A percentile compares a stretch with the other conserved stretches of the same genome.
Conservation (phyloP, 1,139 yeast species). For the Hyphopichia buzzinii region DNA sequence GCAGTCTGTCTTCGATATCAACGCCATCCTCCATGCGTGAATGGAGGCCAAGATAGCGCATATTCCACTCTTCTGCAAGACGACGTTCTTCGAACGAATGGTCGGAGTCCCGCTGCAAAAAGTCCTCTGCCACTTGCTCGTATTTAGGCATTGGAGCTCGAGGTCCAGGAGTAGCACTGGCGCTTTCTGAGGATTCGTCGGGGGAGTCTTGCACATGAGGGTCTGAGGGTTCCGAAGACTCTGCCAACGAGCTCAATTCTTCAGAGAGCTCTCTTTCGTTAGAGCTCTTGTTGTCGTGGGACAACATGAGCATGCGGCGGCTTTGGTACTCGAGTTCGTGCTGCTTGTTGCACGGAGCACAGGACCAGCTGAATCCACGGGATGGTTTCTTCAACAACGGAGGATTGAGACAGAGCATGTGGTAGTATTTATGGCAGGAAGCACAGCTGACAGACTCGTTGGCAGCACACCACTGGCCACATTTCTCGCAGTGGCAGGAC, state of each 20-base stretch:
- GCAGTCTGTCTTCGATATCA: constrained; percentile 71
- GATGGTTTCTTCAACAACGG: constrained; percentile 79
- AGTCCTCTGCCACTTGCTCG: constrained; percentile 58
- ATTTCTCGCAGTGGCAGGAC: constrained; percentile 59
- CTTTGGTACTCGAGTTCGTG: constrained; percentile 28
- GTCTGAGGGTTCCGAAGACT: constrained; percentile 6
- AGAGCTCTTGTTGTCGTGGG: constrained; percentile 43
- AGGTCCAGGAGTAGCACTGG: constrained; percentile 5
- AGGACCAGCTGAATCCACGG: constrained; percentile 91
- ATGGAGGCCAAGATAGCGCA: constrained; percentile 77
- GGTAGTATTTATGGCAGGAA: constrained; percentile 69
- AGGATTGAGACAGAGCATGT: constrained; percentile 84
- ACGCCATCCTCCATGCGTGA: constrained; percentile 75
- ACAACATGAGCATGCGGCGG: constrained; percentile 38
- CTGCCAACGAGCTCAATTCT: constrained; percentile 20
- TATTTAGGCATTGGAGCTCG: constrained; percentile 47
- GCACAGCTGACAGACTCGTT: constrained; percentile 80
- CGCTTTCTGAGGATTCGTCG: constrained; percentile 4
- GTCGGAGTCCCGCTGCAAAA: constrained; percentile 43
- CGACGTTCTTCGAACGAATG: constrained; percentile 48
- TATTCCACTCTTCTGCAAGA: constrained; percentile 70
- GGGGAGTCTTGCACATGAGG: constrained; percentile 6
- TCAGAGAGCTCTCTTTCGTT: constrained; percentile 32
- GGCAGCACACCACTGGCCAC: constrained; percentile 81
- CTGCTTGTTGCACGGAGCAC: constrained; percentile 69